phyloP scores from a whole-genome alignment of 2,329 filamentous ascomycete species.

The Akanthomyces muscarius region DNA sequence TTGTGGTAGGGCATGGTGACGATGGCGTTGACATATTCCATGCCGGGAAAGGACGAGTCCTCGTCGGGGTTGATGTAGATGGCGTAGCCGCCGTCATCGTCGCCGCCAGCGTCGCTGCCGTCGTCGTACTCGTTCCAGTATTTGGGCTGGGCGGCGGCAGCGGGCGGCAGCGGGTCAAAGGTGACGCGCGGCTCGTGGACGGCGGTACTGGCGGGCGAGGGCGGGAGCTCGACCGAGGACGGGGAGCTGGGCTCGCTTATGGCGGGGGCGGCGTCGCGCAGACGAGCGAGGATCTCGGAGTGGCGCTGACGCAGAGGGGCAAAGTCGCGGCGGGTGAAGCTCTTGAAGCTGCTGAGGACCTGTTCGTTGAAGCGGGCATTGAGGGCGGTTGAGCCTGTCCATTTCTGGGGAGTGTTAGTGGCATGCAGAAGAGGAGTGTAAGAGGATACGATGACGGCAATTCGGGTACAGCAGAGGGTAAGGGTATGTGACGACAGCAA shows the following conservation, averaged over 20 bases:
- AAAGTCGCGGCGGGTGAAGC: slow-evolving; percentile 67
- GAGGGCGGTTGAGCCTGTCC: slow-evolving; percentile 69
- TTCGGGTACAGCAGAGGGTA: too few species aligned
- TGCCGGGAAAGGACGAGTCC: slow-evolving; percentile 55
- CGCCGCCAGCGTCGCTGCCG: slow-evolving; percentile 62
- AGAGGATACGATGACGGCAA: too few species aligned
- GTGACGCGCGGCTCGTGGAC: slow-evolving; percentile 22
- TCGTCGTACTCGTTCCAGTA: slow-evolving; percentile 91
- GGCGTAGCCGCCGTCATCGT: slow-evolving; percentile 57
- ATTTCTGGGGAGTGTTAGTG: slow-evolving; percentile 53
- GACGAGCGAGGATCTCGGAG: slow-evolving; percentile 44
- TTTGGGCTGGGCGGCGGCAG: slow-evolving; percentile 31
- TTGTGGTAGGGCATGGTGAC: slow-evolving; percentile 47
- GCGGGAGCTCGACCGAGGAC: slow-evolving; percentile 25
- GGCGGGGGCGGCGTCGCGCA: slow-evolving; percentile 44
- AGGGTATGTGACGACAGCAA: too few species aligned
- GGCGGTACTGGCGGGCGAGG: slow-evolving; percentile 20
- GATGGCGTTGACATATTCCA: slow-evolving; percentile 55
- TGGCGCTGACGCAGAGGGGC: slow-evolving; percentile 46
- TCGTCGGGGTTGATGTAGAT: slow-evolving; percentile 72
- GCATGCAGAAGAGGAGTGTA: too few species aligned
- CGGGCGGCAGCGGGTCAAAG: slow-evolving; percentile 31
- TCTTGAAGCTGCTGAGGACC: slow-evolving; percentile 62
- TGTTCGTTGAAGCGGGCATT: slow-evolving; percentile 63
- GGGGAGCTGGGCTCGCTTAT: slow-evolving; percentile 39